These are phyloP conservation scores for Blastocystis sp. DNA, from an alignment of 352 stramenopile species.

Conservation along the genomic window DNA sequence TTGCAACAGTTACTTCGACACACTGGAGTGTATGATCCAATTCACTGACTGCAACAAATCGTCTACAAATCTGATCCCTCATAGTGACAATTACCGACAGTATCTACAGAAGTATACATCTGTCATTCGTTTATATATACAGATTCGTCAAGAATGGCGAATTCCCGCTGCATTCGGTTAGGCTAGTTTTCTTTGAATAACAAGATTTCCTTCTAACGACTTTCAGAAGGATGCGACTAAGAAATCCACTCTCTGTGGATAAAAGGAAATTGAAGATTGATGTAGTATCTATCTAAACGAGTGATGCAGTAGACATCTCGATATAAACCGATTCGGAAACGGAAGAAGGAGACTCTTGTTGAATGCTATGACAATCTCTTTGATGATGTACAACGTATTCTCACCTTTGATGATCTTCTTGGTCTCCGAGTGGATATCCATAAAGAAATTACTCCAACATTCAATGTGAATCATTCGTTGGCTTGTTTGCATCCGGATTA, in stretches of 20 bases:
- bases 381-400: neutral
- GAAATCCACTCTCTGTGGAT: neutral
- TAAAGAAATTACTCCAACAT: neutral
- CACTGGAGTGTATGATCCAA: neutral
- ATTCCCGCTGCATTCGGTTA: neutral
- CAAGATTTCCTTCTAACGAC: neutral
- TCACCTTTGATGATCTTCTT: neutral
- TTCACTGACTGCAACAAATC: neutral
- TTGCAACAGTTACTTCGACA: too few relatives aligned
- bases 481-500: neutral
- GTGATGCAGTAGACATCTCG: neutral
- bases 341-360: too few relatives aligned
- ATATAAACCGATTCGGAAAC: too few relatives aligned
- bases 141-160: neutral
- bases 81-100: neutral
- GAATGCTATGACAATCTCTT: neutral
- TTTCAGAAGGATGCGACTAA: neutral
- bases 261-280: neutral
- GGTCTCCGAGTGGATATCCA: neutral
- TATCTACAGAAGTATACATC: neutral
- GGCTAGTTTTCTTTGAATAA: too few relatives aligned
- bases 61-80: neutral
- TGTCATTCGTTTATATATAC: neutral
- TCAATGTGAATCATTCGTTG: neutral
- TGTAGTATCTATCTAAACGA: neutral